Evolutionary conservation across 345 rosid species (phyloP), one percentile per base, ranked within the genome.

Genomic region (Noccaea bulbosa): DNA sequence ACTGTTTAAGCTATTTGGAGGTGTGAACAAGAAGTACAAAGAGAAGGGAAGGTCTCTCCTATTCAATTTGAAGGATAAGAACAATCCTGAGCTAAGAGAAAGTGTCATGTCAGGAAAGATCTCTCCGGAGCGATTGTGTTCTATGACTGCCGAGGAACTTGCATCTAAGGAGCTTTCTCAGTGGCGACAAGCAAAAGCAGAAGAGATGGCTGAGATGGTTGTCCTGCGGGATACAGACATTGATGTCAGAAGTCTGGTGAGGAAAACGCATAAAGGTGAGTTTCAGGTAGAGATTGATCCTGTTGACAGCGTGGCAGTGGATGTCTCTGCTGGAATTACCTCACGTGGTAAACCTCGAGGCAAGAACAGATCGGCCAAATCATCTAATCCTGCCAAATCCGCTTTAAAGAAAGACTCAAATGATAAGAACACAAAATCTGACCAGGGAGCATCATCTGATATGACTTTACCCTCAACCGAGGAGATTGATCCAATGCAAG

Each of bases 261-360:
- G 79, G 83, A 94, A 94, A 81, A 94, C 99, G 4, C 99, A 94
- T 58, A 94, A 94, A 83, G 99, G 99, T 49, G 99, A 94, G 75
- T 81, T 87, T 72, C 97, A 87, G 72, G 97, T 94, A 12, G 99
- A 94, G 63, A 77, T 86, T 50, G 98, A 88, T 45, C 86, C 82
- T 34, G 76, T 69, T 41, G 92, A 94, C 57, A 71, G 67, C 62
- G 63, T 82, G 38, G 75, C 86, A 16, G 82, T 70, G 43, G 98
- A 91, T 76, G 90, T 85, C 59, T 86, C 96, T 65, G 77, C 81
- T 69, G 88, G 81, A 44, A 52, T 77, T 15, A 79, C 79, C 47
- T 82, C 84, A 46, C 62, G 71, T 11, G 53, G 57, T 35, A 81
- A 7, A 53, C 57, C 60, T 70, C 81, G 35, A 11, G 68, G 73